Percentiles rank a stretch among this genome's conserved stretches.
These are phyloP conservation scores for Ustilago loliicola DNA, from an alignment of 1,284 basidiomycete genomes.

Conservation along the genomic window DNA sequence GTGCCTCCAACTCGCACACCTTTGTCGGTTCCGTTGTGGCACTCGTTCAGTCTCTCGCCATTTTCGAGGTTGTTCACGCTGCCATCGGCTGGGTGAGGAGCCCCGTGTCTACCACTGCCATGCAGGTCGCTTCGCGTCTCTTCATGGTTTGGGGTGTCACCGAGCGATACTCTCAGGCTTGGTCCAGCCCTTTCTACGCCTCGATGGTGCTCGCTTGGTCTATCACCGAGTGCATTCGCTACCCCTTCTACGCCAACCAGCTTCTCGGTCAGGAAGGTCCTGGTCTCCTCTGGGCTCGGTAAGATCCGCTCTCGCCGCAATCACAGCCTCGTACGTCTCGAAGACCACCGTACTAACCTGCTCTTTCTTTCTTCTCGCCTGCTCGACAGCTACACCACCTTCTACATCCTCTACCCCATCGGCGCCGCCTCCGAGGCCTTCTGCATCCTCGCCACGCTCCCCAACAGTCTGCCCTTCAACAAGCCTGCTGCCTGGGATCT, in stretches of 20 bases:
- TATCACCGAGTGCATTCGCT: constrained; percentile 90
- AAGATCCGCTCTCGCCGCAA: neutral
- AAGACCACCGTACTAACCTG: neutral
- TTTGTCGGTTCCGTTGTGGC: constrained; percentile 60
- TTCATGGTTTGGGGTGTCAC: constrained; percentile 83
- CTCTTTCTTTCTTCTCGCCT: neutral
- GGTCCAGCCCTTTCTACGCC: constrained; percentile 82
- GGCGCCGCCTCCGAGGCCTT: constrained; percentile 92
- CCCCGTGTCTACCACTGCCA: constrained; percentile 82
- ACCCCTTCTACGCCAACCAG: constrained; percentile 85
- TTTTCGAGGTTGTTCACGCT: constrained; percentile 76
- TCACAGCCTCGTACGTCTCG: neutral
- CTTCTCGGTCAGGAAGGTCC: constrained; percentile 71
- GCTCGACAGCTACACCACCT: constrained; percentile 80
- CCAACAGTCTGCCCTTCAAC: constrained; percentile 68
- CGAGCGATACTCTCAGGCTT: constrained; percentile 61
- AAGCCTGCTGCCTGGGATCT: constrained; percentile 46
- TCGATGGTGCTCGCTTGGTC: constrained; percentile 96
- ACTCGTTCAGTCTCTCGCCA: constrained; percentile 59
- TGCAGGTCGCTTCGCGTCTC: constrained; percentile 89
- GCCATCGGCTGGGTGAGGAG: constrained; percentile 85
- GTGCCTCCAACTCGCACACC: constrained; percentile 53
- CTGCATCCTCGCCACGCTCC: constrained; percentile 84
- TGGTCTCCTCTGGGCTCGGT: constrained; percentile 61
- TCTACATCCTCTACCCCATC: constrained; percentile 90